These are phyloP conservation scores for Amanita rimosa DNA, from an alignment of 768 basidiomycete genomes.

Conservation along the genomic window DNA sequence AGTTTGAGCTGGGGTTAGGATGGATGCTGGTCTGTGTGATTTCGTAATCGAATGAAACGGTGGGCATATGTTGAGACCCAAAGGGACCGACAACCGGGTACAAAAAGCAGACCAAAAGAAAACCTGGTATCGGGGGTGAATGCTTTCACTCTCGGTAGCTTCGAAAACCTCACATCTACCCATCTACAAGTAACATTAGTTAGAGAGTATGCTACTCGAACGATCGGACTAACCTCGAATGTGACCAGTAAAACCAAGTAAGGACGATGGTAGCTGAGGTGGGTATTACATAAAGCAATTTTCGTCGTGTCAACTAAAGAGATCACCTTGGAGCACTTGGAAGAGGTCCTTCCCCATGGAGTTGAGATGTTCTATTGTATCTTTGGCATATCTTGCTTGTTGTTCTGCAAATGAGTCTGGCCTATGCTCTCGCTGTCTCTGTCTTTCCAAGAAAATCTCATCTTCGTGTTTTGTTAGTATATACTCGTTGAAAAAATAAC, in stretches of 20 bases:
- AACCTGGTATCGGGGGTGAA: conserved; percentile 27
- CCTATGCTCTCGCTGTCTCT: conserved; percentile 31
- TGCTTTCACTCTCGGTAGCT: no score
- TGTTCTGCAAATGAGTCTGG: conserved; percentile 56
- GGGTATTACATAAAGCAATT: background rate
- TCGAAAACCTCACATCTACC: conserved; percentile 44
- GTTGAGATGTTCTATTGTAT: conserved; percentile 35
- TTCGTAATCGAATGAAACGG: conserved; percentile 60
- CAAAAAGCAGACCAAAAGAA: conserved; percentile 47
- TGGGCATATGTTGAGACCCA: conserved; percentile 58
- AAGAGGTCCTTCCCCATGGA: conserved; percentile 43
- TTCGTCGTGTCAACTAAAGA: background rate
- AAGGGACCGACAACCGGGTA: conserved; percentile 48
- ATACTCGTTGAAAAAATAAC: background rate
- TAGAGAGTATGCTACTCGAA: conserved; percentile 1
- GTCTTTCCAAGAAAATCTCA: conserved; percentile 41
- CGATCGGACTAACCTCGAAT: conserved; percentile 41
- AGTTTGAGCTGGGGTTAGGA: conserved; percentile 47
- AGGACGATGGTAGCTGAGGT: conserved; percentile 49
- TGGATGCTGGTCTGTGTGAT: conserved; percentile 41
- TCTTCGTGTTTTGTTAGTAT: conserved; percentile 19
- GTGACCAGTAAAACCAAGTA: conserved; percentile 66
- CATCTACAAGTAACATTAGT: conserved; percentile 32
- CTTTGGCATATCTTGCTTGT: conserved; percentile 45
- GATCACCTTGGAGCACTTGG: conserved; percentile 49